Percentiles rank a stretch among this genome's conserved stretches.
Evolutionary conservation across 108 stramenopile species (phyloP).

Genomic region (Pseudonitzschia pungens): DNA sequence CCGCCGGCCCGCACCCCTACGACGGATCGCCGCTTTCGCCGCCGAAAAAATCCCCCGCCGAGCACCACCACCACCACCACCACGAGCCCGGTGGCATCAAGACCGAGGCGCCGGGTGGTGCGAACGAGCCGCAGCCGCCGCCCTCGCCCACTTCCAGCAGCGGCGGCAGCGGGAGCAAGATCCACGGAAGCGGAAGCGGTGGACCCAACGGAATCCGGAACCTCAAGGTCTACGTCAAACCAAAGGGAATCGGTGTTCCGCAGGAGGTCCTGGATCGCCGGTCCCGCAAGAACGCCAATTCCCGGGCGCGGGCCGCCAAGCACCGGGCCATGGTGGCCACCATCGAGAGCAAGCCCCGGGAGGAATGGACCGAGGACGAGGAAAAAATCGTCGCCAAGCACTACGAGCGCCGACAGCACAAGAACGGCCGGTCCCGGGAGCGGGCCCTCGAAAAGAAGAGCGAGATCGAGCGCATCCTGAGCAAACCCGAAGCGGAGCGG

Average conservation of each 20-base stretch:
- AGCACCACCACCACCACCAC: constrained; percentile 1
- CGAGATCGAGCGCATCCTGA: constrained; percentile 49
- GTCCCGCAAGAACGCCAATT: constrained; percentile 58
- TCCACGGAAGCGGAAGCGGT: not conserved
- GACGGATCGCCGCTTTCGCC: not conserved
- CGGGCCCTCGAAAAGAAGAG: constrained; percentile 58
- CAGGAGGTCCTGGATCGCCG: constrained; percentile 31
- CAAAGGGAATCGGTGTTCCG: constrained; percentile 17
- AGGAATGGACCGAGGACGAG: constrained; percentile 48
- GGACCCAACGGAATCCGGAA: not conserved
- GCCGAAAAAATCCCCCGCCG: not conserved
- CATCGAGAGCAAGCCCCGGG: constrained; percentile 35
- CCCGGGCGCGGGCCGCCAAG: constrained; percentile 42
- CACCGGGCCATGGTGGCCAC: constrained; percentile 38
- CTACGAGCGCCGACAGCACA: constrained; percentile 47
- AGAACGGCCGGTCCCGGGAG: constrained; percentile 55
- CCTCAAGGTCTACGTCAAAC: constrained; percentile 38
- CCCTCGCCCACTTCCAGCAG: not conserved
- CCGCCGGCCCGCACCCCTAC: not conserved
- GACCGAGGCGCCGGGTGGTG: not conserved
- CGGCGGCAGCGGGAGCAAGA: not conserved
- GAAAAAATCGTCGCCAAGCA: constrained; percentile 34
- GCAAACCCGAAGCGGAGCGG: constrained; percentile 43
- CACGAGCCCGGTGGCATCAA: not conserved
- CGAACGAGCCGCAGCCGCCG: not conserved